Base-by-base conservation (phyloP, 768 basidiomycete genomes). In the Mycena filopes region DNA sequence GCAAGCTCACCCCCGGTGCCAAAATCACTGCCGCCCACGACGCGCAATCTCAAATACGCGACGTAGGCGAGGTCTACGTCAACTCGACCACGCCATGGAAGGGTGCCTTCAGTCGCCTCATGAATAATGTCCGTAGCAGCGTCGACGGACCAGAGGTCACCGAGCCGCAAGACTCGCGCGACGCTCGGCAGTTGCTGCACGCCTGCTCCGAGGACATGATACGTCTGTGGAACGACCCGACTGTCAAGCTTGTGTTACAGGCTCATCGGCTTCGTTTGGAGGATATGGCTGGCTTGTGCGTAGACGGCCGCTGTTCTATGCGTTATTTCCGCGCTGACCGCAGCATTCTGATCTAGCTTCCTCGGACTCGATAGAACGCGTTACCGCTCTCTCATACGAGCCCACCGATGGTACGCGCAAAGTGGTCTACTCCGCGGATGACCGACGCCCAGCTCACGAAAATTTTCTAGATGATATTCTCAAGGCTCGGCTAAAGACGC, bases 161-260 rank as follows among this genome's bases (percentile, higher is more conserved):
- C 26, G 73, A 76, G 66, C 75, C 73, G 64, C 73, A 73, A 5
- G 79, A 79, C 54, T 77, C 76, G 5, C 75, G 78, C 21, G 84
- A 85, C 42, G 82, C 85, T 0, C 79, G 79, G 0, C 74, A 80
- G 9, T 72, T 87, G 20, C 67, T 86, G 28, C 75, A 82, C 55
- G 84, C 83, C 10, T 87, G 85, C 63, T 73, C 76, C 3, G 85
- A 84, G 25, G 86, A 87, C 63, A 85, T 87, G 82, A 76, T 78
- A 18, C 73, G 73, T 21, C 77, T 87, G 2, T 87, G 86, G 86
- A 73, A 70, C 36, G 85, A 87, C 53, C 79, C 81, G 4, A 77
- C 79, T 3, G 73, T 87, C 48, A 77, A 75, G 66, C 70, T 71
- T 20, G 68, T 87, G 50, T 75, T 87, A 68, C 73, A 76, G 4